Conservation (phyloP, 352 stramenopile species). For the Phytophthora vignae region DNA sequence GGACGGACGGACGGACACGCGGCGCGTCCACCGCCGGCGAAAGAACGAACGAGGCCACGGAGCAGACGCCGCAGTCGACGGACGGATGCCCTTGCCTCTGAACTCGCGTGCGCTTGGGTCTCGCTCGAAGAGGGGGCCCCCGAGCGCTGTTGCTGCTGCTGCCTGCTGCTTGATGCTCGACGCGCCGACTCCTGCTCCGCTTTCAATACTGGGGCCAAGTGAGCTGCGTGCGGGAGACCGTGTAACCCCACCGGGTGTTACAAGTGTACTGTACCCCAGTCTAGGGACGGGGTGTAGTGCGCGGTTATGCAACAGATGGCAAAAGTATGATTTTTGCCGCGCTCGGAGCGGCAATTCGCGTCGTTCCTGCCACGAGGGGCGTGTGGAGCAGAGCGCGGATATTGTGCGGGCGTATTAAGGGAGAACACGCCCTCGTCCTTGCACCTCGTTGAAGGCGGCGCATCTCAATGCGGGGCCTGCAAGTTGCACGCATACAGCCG, state of each 20-base stretch:
- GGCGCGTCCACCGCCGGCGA: background rate
- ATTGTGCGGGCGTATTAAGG: background rate
- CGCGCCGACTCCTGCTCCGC: constrained; percentile 19
- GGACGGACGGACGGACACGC: background rate
- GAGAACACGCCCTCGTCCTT: constrained; percentile 12
- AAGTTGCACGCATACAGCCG: background rate
- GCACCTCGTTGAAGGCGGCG: constrained; percentile 1
- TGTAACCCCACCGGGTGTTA: background rate
- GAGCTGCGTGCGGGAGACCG: background rate
- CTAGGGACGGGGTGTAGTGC: background rate
- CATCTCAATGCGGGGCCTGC: background rate
- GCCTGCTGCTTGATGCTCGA: constrained; percentile 10
- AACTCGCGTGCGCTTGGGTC: background rate
- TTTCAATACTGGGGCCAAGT: constrained; percentile 28
- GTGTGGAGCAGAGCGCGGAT: constrained; percentile 1
- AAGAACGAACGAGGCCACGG: background rate
- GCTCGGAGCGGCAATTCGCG: background rate
- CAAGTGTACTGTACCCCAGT: background rate
- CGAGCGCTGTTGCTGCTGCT: background rate
- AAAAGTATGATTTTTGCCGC: constrained; percentile 2
- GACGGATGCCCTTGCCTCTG: background rate
- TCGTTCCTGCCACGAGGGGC: constrained; percentile 8
- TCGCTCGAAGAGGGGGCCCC: background rate
- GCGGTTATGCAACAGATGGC: constrained; percentile 16
- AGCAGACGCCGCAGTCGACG: background rate